Evolutionary conservation across 257 asterid species (phyloP).

Genomic region (Penstemon newberryi): DNA sequence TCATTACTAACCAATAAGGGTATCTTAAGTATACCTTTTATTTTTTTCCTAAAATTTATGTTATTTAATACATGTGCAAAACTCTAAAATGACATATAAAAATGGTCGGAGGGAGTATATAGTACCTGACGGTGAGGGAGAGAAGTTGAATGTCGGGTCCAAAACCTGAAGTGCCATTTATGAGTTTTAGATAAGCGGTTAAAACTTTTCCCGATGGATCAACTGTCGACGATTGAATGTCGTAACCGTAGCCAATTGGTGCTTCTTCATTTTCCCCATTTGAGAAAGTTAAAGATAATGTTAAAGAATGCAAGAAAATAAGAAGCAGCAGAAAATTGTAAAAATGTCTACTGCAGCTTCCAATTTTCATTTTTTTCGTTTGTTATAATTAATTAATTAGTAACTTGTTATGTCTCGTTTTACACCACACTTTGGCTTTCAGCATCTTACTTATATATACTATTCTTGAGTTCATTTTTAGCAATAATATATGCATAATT

Average conservation of each 20-base stretch:
- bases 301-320: background rate
- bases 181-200: slow-evolving; percentile 56
- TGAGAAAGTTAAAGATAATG: slow-evolving; percentile 5
- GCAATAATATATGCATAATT: no score
- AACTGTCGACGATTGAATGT: slow-evolving; percentile 35
- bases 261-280: background rate
- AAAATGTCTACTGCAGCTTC: background rate
- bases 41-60: no score
- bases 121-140: slow-evolving; percentile 58
- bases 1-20: no score
- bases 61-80: no score
- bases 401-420: no score
- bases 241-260: slow-evolving; percentile 62
- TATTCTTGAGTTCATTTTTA: no score
- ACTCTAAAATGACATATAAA: no score
- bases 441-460: no score
- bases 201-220: slow-evolving; percentile 43
- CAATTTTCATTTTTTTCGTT: slow-evolving; percentile 3
- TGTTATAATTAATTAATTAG: background rate
- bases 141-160: slow-evolving; percentile 48
- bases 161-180: slow-evolving; percentile 45
- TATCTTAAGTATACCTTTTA: no score
- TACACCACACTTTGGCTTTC: no score
- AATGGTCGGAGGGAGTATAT: background rate
- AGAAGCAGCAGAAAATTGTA: background rate